Conservation (phyloP, 768 basidiomycete genomes). For the Lactifluus echinatus region DNA sequence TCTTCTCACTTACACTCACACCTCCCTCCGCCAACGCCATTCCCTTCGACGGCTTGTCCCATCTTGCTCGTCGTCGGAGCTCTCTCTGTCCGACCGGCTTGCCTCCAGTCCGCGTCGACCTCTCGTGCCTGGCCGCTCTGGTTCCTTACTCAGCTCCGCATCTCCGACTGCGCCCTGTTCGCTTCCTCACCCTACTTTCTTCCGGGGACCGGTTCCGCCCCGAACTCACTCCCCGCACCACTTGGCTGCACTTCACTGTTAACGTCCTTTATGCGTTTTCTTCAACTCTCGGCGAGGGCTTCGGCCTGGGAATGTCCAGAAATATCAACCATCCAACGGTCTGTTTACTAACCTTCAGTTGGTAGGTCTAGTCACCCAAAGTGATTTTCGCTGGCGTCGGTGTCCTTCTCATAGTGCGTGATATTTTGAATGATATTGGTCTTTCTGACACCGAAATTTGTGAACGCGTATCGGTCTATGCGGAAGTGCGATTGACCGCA, state of each 20-base stretch:
- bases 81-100: too few species aligned
- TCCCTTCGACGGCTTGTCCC: too few species aligned
- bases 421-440: not conserved
- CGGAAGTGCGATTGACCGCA: not conserved
- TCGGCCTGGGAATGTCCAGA: not conserved
- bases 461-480: not conserved
- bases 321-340: not conserved
- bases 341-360: not conserved
- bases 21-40: too few species aligned
- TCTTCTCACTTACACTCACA: too few species aligned
- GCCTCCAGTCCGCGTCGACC: too few species aligned
- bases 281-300: not conserved
- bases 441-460: conserved; percentile 1
- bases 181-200: too few species aligned
- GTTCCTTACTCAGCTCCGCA: too few species aligned
- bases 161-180: too few species aligned
- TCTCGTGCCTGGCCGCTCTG: too few species aligned
- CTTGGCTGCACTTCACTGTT: not conserved
- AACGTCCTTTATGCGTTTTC: not conserved
- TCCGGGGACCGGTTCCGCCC: too few species aligned
- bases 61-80: too few species aligned
- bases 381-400: not conserved
- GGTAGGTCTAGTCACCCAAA: not conserved
- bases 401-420: not conserved
- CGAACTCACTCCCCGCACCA: too few species aligned